These are phyloP conservation scores for Gossypium bickii DNA, from an alignment of 345 rosid species.

Conservation along the genomic window DNA sequence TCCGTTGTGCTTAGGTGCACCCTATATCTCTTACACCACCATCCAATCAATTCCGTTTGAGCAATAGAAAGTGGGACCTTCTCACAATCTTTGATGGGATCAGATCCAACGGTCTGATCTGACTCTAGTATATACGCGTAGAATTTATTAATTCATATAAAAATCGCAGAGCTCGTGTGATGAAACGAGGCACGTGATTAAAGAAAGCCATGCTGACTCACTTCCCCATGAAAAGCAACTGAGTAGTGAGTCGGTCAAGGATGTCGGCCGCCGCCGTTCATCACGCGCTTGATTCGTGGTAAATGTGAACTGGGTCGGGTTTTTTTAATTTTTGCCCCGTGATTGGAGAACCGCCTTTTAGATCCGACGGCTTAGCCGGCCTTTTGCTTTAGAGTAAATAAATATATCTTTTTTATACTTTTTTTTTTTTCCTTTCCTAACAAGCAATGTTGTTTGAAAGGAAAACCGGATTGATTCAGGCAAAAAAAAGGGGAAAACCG, in stretches of 20 bases:
- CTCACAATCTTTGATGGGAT: neutral
- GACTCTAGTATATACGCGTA: slow-evolving; percentile 3
- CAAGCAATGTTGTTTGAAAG: neutral
- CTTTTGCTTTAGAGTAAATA: neutral
- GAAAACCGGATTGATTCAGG: neutral
- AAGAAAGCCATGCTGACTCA: neutral
- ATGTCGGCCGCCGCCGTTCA: neutral
- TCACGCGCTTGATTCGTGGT: slow-evolving; percentile 5
- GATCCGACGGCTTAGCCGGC: neutral
- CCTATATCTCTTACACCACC: neutral
- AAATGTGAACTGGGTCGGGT: neutral
- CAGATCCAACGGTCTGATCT: neutral
- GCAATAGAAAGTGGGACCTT: neutral
- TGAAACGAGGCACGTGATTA: neutral
- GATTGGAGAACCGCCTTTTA: neutral
- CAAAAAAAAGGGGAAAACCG: neutral
- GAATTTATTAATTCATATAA: neutral
- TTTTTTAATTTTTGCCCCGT: neutral
- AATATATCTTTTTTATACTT: neutral
- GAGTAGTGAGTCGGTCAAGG: neutral
- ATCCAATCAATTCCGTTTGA: neutral
- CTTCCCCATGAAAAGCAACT: slow-evolving; percentile 1
- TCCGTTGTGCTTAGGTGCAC: neutral
- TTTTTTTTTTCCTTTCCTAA: neutral
- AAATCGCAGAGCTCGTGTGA: too few relatives aligned